A percentile compares a stretch with the other conserved stretches of the same genome.
phyloP scores from a whole-genome alignment of 306 rosid genomes.

The Vigna angularis region DNA sequence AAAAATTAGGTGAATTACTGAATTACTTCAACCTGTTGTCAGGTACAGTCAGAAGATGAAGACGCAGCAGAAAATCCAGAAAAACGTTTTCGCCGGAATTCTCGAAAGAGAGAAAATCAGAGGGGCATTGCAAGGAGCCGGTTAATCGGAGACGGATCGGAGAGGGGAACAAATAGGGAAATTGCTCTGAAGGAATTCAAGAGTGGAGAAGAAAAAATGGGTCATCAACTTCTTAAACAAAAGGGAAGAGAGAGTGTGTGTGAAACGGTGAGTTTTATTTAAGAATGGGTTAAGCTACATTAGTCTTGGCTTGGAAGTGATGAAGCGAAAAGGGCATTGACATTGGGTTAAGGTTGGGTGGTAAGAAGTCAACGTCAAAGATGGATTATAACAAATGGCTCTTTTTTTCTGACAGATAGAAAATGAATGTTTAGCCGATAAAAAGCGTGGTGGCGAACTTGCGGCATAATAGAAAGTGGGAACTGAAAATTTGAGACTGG shows the following conservation, averaged over 20 bases:
- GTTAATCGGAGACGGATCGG: constrained; percentile 14
- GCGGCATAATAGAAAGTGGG: background rate
- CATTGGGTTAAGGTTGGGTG: background rate
- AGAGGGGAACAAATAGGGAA: background rate
- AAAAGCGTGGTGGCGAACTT: background rate
- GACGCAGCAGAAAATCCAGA: background rate
- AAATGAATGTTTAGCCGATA: background rate
- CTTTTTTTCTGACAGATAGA: constrained; percentile 1
- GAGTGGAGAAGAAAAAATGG: background rate
- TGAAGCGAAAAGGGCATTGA: constrained; percentile 22
- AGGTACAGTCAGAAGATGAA: background rate
- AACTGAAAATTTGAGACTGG: background rate
- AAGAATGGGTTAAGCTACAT: background rate
- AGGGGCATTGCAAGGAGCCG: background rate
- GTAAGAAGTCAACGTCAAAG: constrained; percentile 10
- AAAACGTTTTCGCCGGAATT: background rate
- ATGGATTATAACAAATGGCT: background rate
- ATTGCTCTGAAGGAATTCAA: background rate
- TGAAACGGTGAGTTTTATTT: background rate
- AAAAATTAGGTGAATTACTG: background rate
- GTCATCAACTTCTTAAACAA: background rate
- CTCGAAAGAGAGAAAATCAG: background rate
- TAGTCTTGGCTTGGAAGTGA: constrained; percentile 5
- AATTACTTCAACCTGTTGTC: background rate
- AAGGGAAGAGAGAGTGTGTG: background rate